Base-by-base conservation (phyloP, 2,329 filamentous ascomycete species). In the Mariannaea elegans region DNA sequence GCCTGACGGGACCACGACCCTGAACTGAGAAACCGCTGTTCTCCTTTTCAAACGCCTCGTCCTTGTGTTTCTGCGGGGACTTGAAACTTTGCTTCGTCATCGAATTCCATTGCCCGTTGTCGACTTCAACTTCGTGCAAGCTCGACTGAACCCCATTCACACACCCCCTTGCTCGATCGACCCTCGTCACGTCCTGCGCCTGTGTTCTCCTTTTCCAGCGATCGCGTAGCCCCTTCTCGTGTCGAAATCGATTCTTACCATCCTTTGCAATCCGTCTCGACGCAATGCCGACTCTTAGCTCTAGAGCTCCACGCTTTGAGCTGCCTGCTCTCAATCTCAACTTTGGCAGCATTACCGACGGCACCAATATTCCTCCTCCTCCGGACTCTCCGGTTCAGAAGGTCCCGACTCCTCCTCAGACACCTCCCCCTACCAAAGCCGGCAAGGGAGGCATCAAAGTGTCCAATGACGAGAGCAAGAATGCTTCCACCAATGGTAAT, bases 341-440 rank as follows among this genome's bases (percentile, higher is more conserved):
- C 65, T 86, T 87, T 67, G 80, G 81, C 59, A 85, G 81, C 45
- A 77, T 88, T 70, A 87, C 85, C 41, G 85, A 87, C 38, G 85
- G 85, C 53, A 88, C 85, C 71, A 71, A 85, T 69, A 88, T 88
- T 65, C 85, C 85, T 41, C 83, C 85, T 27, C 85, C 85, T 21
- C 78, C 77, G 45, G 84, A 84, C 16, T 87, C 84, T 46, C 85
- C 85, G 45, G 74, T 81, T 52, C 75, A 79, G 65, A 81, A 84
- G 71, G 77, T 79, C 38, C 78, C 78, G 42, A 78, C 79, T 55
- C 80, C 79, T 61, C 79, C 81, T 14, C 72, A 71, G 59, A 76
- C 75, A 44, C 73, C 73, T 47, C 71, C 72, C 5, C 58, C 64
- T 21, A 66, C 49, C 59, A 72, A 71, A 49, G 67, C 65, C 48